A percentile compares a stretch with the other conserved stretches of the same genome.
phyloP scores from a whole-genome alignment of 768 basidiomycete genomes.

The Naganishia randhawae region DNA sequence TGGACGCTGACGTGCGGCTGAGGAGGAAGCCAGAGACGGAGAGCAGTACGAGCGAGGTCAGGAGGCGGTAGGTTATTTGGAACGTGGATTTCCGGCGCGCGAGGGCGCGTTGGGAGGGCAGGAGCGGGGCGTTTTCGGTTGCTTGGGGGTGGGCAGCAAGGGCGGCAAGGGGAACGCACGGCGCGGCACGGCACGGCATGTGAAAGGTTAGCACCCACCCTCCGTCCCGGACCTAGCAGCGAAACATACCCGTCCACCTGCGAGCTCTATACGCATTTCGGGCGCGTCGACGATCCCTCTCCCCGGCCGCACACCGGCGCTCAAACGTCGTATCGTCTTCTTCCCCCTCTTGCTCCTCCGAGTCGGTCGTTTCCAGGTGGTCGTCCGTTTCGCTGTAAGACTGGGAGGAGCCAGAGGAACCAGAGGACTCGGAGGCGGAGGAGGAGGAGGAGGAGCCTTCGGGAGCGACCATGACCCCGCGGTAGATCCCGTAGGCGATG shows the following conservation, averaged over 20 bases:
- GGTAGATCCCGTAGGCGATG: slow-evolving; percentile 32
- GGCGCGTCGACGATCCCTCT: slow-evolving; percentile 9
- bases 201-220: too few species aligned
- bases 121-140: slow-evolving; percentile 20
- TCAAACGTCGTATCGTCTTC: slow-evolving; percentile 20
- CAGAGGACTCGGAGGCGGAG: slow-evolving; percentile 4
- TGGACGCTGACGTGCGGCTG: slow-evolving; percentile 14
- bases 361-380: slow-evolving; percentile 3
- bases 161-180: not conserved
- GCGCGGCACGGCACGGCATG: too few species aligned
- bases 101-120: slow-evolving; percentile 13
- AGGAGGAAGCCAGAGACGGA: slow-evolving; percentile 25
- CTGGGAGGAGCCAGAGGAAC: not conserved
- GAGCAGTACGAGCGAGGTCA: slow-evolving; percentile 15
- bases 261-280: not conserved
- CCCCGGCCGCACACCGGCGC: not conserved
- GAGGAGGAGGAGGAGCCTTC: slow-evolving; percentile 30
- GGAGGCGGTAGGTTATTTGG: slow-evolving; percentile 19
- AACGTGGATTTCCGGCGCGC: slow-evolving; percentile 11
- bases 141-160: not conserved
- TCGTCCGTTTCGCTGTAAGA: not conserved
- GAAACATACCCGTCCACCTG: not conserved
- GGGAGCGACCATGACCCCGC: slow-evolving; percentile 32
- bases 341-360: slow-evolving; percentile 9
- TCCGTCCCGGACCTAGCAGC: too few species aligned